These are phyloP conservation scores for Neospora caninum DNA, from an alignment of 169 alveolate species.

Conservation along the genomic window DNA sequence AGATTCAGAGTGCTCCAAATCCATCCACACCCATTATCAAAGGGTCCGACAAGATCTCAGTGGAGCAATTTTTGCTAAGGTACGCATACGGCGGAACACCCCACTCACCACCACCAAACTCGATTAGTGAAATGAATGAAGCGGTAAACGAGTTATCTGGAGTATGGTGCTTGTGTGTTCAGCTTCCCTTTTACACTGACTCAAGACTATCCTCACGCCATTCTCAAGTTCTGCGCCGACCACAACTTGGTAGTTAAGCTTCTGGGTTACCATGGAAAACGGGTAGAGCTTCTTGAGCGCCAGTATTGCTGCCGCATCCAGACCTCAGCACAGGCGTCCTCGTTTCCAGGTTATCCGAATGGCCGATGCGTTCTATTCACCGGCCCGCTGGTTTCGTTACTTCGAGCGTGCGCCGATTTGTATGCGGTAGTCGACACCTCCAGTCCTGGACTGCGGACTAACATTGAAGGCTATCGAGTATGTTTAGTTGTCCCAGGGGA, in stretches of 20 bases:
- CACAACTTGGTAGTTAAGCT: conserved; percentile 65
- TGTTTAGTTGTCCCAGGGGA: conserved; percentile 64
- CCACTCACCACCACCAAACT: not conserved
- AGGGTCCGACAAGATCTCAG: conserved; percentile 38
- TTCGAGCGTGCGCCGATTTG: conserved; percentile 61
- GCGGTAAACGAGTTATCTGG: too few species aligned
- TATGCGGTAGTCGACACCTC: conserved; percentile 59
- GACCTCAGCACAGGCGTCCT: conserved; percentile 58
- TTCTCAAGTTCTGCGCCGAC: conserved; percentile 60
- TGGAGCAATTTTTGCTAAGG: conserved; percentile 47
- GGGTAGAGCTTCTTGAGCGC: conserved; percentile 49
- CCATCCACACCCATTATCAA: conserved; percentile 58
- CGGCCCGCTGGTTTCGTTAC: conserved; percentile 37
- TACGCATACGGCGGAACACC: not conserved
- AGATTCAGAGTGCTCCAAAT: conserved; percentile 58
- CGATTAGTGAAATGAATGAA: too few species aligned
- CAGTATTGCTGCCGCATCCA: conserved; percentile 62
- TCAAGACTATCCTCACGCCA: conserved; percentile 47
- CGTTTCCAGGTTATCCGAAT: conserved; percentile 63
- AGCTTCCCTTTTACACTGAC: conserved; percentile 55
- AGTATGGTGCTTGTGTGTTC: not conserved
- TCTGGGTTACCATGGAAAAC: conserved; percentile 58
- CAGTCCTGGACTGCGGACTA: conserved; percentile 53
- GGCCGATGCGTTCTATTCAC: conserved; percentile 60
- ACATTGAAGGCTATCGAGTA: conserved; percentile 53